A percentile compares a stretch with the other conserved stretches of the same genome.
Conservation (phyloP, 176 grass and related monocot species). For the Metroxylon sagu region DNA sequence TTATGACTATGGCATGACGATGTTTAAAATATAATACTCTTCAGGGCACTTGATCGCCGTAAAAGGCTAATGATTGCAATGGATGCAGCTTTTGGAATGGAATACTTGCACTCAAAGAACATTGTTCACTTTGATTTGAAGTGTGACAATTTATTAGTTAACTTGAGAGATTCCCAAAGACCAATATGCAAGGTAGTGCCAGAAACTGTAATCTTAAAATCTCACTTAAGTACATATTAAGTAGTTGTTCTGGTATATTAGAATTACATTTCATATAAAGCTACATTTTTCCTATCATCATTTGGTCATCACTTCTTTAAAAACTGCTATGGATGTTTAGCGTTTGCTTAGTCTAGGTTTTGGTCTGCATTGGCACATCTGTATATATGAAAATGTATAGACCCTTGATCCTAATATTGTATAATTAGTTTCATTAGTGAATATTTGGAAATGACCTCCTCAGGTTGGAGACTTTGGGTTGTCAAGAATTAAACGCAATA, state of each 20-base stretch:
- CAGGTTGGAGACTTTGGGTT: conserved; percentile 98
- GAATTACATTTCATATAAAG: too few species aligned
- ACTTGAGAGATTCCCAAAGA: conserved; percentile 81
- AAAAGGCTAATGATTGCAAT: conserved; percentile 93
- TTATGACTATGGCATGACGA: conserved; percentile 18
- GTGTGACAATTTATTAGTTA: conserved; percentile 92
- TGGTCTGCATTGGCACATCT: too few species aligned
- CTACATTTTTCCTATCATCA: too few species aligned
- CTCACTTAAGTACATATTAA: too few species aligned
- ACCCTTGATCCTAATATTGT: too few species aligned
- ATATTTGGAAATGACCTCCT: conserved; percentile 6
- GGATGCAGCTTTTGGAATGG: conserved; percentile 99
- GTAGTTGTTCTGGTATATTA: too few species aligned
- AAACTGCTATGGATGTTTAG: too few species aligned
- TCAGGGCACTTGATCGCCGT: conserved; percentile 65
- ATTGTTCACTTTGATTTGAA: conserved; percentile 99
- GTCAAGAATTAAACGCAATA: conserved; percentile 97
- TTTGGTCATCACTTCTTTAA: too few species aligned
- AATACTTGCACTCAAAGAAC: conserved; percentile 95
- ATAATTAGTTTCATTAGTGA: too few species aligned
- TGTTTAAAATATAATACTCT: conserved; percentile 18
- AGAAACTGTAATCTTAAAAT: not conserved
- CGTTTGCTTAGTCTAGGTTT: too few species aligned
- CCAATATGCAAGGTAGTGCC: conserved; percentile 95
- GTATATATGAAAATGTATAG: too few species aligned